These are phyloP conservation scores for Phascolomyces articulosus DNA, from an alignment of 371 early-diverging fungal species.

Conservation along the genomic window DNA sequence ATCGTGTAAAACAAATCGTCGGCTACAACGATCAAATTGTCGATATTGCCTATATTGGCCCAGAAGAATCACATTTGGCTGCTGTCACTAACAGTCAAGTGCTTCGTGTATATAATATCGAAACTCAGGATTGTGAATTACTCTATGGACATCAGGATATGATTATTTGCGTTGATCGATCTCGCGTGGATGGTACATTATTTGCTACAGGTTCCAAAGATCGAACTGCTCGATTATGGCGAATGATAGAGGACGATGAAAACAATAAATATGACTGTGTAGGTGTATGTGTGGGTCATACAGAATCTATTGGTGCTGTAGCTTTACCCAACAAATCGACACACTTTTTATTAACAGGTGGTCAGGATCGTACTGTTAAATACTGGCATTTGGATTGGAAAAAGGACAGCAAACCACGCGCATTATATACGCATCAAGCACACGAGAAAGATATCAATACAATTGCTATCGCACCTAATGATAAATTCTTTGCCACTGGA, in stretches of 20 bases:
- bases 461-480: conserved; percentile 91
- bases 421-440: conserved; percentile 88
- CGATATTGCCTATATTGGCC: conserved; percentile 81
- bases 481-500: conserved; percentile 92
- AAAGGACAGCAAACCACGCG: conserved; percentile 52
- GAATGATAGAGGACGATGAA: conserved; percentile 47
- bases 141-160: conserved; percentile 89
- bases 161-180: conserved; percentile 78
- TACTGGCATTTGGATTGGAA: conserved; percentile 79
- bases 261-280: conserved; percentile 60
- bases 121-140: conserved; percentile 81
- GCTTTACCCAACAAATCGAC: conserved; percentile 66
- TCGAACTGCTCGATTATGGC: conserved; percentile 85
- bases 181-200: conserved; percentile 60
- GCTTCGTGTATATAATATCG: conserved; percentile 83
- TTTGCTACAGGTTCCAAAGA: conserved; percentile 92
- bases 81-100: conserved; percentile 94
- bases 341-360: conserved; percentile 82
- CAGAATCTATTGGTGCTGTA: conserved; percentile 89
- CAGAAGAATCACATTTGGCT: conserved; percentile 72
- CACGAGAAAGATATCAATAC: conserved; percentile 99
- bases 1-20: conserved; percentile 80
- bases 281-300: conserved; percentile 87
- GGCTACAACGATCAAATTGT: conserved; percentile 97
- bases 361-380: conserved; percentile 94